These are phyloP conservation scores for Leccinum angustisporum DNA, from an alignment of 1,284 basidiomycete species.

Conservation along the genomic window DNA sequence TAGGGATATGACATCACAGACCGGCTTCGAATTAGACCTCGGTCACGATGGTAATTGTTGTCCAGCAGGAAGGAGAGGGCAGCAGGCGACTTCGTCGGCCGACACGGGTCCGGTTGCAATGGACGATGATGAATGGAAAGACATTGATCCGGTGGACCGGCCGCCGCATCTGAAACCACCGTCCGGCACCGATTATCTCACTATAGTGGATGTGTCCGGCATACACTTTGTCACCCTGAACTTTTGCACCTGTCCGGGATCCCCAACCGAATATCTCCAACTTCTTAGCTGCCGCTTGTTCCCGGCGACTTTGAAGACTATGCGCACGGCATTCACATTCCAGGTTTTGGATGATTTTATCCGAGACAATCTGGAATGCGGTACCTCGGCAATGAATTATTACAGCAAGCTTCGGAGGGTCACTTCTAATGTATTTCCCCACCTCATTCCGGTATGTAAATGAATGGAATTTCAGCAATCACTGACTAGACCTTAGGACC, in stretches of 20 bases:
- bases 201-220: neutral
- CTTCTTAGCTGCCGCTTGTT: neutral
- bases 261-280: conserved; percentile 12
- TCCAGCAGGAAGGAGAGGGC: neutral
- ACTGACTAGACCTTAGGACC: conserved; percentile 1
- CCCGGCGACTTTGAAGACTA: neutral
- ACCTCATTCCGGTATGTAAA: conserved; percentile 17
- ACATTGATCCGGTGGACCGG: neutral
- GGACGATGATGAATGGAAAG: neutral
- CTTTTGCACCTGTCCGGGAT: neutral
- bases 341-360: conserved; percentile 21
- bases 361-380: conserved; percentile 25
- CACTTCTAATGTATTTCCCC: conserved; percentile 23
- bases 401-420: conserved; percentile 20
- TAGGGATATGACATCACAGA: neutral
- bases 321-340: neutral
- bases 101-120: neutral
- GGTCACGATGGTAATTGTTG: neutral
- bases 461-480: no score
- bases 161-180: neutral
- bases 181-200: neutral
- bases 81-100: neutral
- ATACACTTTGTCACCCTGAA: neutral
- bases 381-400: conserved; percentile 31
- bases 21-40: neutral